Evolutionary conservation across 345 rosid genomes (phyloP), one percentile per base, ranked within the genome.

Genomic region (Citrus trifoliata): DNA sequence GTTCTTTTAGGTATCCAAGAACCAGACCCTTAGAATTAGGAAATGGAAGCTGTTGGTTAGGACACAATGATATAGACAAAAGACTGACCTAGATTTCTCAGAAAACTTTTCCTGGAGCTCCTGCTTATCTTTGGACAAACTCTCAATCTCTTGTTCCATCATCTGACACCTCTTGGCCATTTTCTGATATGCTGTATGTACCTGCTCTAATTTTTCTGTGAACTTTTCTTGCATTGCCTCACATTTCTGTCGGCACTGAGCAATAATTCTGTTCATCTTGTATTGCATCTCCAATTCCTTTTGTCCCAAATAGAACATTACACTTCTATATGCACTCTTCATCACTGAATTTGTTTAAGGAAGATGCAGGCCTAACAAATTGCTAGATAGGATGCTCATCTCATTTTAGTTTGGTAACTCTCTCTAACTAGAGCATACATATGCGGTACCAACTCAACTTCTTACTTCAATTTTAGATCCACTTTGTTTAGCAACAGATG

Each of bases 81-180:
- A 64, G 71, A 76, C 83, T 81, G 74, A 87, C 97, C 98, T 91
- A 83, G 97, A 90, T 85, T 94, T 94, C 85, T 96, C 99, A 55
- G 99, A 86, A 82, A 89, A 90, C 78, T 96, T 93, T 70, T 96
- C 99, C 80, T 94, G 97, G 77, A 96, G 95, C 86, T 96, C 98
- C 84, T 91, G 97, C 83, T 89, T 96, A 86, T 96, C 97, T 84
- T 96, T 96, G 40, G 91, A 83, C 84, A 96, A 85, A 80, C 85
- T 91, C 85, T 93, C 94, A 37, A 87, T 89, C 89, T 96, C 94
- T 76, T 94, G 98, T 76, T 93, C 95, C 97, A 96, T 85, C 91
- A 94, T 86, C 88, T 94, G 98, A 82, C 94, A 96, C 78, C 87
- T 87, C 85, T 90, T 90, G 74, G 88, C 93, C 90, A 93, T 84